Conservation (phyloP, 495 filamentous ascomycete genomes). For the Lophium mytilinum region DNA sequence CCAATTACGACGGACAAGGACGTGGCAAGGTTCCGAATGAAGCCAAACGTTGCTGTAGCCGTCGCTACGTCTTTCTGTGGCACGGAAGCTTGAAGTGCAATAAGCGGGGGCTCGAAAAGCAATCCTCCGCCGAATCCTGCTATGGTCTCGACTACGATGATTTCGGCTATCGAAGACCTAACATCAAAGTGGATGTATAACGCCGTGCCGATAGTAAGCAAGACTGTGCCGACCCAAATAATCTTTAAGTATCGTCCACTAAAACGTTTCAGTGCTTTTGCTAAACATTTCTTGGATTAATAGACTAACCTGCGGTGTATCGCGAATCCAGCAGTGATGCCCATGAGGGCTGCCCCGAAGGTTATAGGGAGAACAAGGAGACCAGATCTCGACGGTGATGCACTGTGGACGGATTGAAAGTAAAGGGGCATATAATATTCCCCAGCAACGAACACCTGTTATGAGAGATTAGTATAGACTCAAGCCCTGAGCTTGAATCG, state of each 20-base stretch:
- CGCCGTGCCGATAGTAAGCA: conserved; percentile 46
- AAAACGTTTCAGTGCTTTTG: neutral
- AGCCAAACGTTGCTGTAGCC: conserved; percentile 30
- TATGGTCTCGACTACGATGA: conserved; percentile 34
- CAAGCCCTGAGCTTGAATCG: neutral
- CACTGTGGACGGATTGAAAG: conserved; percentile 46
- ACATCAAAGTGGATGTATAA: conserved; percentile 43
- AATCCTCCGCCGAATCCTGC: conserved; percentile 29
- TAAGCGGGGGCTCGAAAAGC: conserved; percentile 31
- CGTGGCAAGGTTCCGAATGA: conserved; percentile 28
- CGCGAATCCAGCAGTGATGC: conserved; percentile 42
- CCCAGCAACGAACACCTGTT: conserved; percentile 38
- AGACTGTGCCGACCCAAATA: conserved; percentile 41
- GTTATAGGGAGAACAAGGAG: conserved; percentile 46
- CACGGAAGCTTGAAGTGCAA: conserved; percentile 31
- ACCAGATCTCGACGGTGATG: conserved; percentile 46
- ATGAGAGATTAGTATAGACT: neutral
- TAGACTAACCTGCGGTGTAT: conserved; percentile 43
- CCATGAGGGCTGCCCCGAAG: conserved; percentile 42
- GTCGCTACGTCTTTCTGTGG: conserved; percentile 28
- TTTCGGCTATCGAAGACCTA: conserved; percentile 35
- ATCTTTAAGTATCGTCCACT: conserved; percentile 51
- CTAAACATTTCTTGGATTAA: neutral
- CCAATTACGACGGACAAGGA: conserved; percentile 31
- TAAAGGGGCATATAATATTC: conserved; percentile 55